A percentile compares a stretch with the other conserved stretches of the same genome.
Conservation (phyloP, 2,329 filamentous ascomycete genomes). For the Mycogone perniciosa region DNA sequence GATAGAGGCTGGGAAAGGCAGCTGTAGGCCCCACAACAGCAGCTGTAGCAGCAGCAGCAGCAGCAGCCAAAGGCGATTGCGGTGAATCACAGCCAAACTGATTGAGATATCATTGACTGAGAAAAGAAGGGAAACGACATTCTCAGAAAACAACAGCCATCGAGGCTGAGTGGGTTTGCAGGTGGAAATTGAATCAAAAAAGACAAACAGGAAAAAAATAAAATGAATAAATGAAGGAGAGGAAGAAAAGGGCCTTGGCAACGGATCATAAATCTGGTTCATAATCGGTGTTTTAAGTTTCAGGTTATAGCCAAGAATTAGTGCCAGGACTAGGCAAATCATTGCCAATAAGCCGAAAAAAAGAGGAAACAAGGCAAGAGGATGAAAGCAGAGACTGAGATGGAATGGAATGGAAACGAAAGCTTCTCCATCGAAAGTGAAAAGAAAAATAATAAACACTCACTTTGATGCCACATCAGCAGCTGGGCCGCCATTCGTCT, state of each 20-base stretch:
- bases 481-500: neutral
- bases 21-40: slow-evolving; percentile 1
- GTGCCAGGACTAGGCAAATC: too few relatives aligned
- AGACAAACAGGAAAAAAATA: neutral
- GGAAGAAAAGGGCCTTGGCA: too few relatives aligned
- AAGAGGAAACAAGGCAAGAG: neutral
- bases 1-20: neutral
- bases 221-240: neutral
- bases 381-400: neutral
- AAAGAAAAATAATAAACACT: neutral
- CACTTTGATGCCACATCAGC: neutral
- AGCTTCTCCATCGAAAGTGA: too few relatives aligned
- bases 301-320: neutral
- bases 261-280: neutral
- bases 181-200: neutral
- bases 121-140: neutral
- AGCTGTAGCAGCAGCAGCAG: neutral
- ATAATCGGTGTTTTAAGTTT: neutral
- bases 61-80: neutral
- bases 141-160: neutral
- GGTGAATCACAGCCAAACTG: slow-evolving; percentile 3
- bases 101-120: neutral
- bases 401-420: neutral
- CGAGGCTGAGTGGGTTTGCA: neutral
- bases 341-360: neutral